Base-by-base conservation (phyloP, 495 filamentous ascomycete species). In the Neurospora sp. region DNA sequence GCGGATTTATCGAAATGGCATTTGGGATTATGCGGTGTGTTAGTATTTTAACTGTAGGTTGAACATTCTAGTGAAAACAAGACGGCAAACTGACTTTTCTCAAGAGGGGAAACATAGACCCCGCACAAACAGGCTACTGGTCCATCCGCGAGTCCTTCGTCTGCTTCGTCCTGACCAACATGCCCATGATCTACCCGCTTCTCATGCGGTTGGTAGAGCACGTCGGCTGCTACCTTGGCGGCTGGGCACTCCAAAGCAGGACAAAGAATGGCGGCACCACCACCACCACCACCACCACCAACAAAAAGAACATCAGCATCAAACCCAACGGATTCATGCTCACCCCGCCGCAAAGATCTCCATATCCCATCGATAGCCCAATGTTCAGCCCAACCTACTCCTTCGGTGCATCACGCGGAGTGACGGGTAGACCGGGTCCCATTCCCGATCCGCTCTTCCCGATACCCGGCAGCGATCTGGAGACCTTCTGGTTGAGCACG, bases 111-210 rank as follows among this genome's bases (percentile, higher is more conserved):
- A 83, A 87, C 75, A 82, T 81, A 70, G 85, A 86, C 69, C 77
- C 83, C 42, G 74, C 78, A 16, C 83, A 88, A 82, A 86, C 87
- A 8, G 87, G 88, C 45, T 84, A 83, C 80, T 90, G 89, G 89
- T 87, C 89, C 69, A 85, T 87, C 73, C 87, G 88, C 69, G 89
- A 90, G 74, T 89, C 87, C 42, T 90, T 90, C 74, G 86, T 90
- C 69, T 87, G 86, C 3, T 83, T 89, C 39, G 76, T 89, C 37
- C 84, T 90, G 70, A 85, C 85, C 73, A 90, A 90, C 76, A 76
- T 86, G 27, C 89, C 89, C 8, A 89, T 90, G 85, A 81, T 90
- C 42, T 88, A 88, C 72, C 87, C 87, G 1, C 74, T 88, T 8
- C 75, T 86, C 72, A 72, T 42, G 41, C 68, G 41, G 17, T 72